Evolutionary conservation across 352 stramenopile species (phyloP).

Genomic region (Aphanomyces stellatus): DNA sequence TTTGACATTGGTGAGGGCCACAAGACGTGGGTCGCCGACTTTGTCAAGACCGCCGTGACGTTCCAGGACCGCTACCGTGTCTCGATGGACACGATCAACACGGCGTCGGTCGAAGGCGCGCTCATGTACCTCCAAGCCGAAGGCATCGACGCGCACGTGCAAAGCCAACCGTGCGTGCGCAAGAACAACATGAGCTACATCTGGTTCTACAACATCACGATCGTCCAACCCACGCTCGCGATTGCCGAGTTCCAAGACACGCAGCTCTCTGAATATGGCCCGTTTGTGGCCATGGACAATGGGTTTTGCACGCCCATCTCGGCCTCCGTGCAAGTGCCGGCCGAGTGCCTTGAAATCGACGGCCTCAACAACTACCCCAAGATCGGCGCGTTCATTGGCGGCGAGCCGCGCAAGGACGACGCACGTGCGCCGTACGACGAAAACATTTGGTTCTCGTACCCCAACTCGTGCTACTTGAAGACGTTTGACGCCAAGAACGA

Average conservation of each 20-base stretch:
- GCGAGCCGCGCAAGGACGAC: slow-evolving; percentile 33
- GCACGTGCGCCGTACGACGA: slow-evolving; percentile 44
- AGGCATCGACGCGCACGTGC: slow-evolving; percentile 43
- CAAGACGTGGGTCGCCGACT: slow-evolving; percentile 27
- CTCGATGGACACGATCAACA: slow-evolving; percentile 56
- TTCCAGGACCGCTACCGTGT: slow-evolving; percentile 29
- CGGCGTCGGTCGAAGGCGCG: slow-evolving; percentile 44
- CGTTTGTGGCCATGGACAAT: slow-evolving; percentile 54
- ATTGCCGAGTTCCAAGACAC: slow-evolving; percentile 39
- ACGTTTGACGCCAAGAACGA: slow-evolving; percentile 39
- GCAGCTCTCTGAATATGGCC: slow-evolving; percentile 37
- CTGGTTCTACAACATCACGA: slow-evolving; percentile 57
- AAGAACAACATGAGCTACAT: slow-evolving; percentile 71
- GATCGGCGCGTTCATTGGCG: slow-evolving; percentile 43
- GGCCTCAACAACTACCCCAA: slow-evolving; percentile 35
- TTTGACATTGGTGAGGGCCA: slow-evolving; percentile 21
- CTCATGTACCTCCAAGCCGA: slow-evolving; percentile 64
- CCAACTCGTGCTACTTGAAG: slow-evolving; percentile 41
- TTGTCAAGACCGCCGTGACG: slow-evolving; percentile 3
- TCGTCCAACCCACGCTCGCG: slow-evolving; percentile 44
- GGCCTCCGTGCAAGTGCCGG: slow-evolving; percentile 25
- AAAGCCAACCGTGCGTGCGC: slow-evolving; percentile 34
- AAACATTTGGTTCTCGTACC: slow-evolving; percentile 70
- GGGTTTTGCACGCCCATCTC: slow-evolving; percentile 43
- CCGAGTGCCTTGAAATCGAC: slow-evolving; percentile 40